Percentiles rank a stretch among this genome's conserved stretches.
These are phyloP conservation scores for Neurospora sublineolata DNA, from an alignment of 495 filamentous ascomycete species.

Conservation along the genomic window DNA sequence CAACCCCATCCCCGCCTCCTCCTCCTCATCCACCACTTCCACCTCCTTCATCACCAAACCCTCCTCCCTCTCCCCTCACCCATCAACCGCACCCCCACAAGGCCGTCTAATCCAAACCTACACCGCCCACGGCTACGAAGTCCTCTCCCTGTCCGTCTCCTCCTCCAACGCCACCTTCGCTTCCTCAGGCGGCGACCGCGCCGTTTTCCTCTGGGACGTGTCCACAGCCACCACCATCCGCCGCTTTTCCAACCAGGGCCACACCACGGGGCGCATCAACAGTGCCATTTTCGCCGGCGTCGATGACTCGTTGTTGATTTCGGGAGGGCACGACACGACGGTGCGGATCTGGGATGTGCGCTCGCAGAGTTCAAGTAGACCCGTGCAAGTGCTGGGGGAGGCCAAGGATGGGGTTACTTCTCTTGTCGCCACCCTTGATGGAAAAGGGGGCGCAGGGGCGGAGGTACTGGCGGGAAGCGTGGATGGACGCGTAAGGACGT, in stretches of 20 bases:
- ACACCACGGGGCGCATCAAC: slow-evolving; percentile 58
- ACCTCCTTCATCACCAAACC: slow-evolving; percentile 16
- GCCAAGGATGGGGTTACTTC: slow-evolving; percentile 64
- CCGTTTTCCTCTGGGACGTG: slow-evolving; percentile 92
- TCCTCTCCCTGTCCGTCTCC: slow-evolving; percentile 69
- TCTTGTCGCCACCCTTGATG: slow-evolving; percentile 32
- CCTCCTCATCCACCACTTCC: slow-evolving; percentile 19
- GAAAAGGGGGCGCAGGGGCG: slow-evolving; percentile 15
- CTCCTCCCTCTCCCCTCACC: background rate
- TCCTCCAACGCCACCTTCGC: slow-evolving; percentile 70
- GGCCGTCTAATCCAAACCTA: slow-evolving; percentile 68
- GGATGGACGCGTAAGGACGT: slow-evolving; percentile 71
- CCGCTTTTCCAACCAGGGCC: slow-evolving; percentile 56
- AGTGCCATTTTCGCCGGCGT: slow-evolving; percentile 63
- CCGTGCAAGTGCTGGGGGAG: slow-evolving; percentile 68
- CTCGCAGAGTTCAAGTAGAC: slow-evolving; percentile 43
- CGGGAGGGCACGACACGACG: slow-evolving; percentile 71
- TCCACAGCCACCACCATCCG: slow-evolving; percentile 58
- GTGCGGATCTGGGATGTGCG: slow-evolving; percentile 80
- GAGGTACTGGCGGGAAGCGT: slow-evolving; percentile 68
- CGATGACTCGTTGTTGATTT: slow-evolving; percentile 58
- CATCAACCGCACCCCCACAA: slow-evolving; percentile 22
- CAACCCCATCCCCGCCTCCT: slow-evolving; percentile 34
- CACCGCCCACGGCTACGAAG: slow-evolving; percentile 78
- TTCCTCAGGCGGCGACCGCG: slow-evolving; percentile 75